Percentiles rank a stretch among this genome's conserved stretches.
phyloP scores from a whole-genome alignment of 2,329 filamentous ascomycete species.

The Penicillium fuscoglaucum region DNA sequence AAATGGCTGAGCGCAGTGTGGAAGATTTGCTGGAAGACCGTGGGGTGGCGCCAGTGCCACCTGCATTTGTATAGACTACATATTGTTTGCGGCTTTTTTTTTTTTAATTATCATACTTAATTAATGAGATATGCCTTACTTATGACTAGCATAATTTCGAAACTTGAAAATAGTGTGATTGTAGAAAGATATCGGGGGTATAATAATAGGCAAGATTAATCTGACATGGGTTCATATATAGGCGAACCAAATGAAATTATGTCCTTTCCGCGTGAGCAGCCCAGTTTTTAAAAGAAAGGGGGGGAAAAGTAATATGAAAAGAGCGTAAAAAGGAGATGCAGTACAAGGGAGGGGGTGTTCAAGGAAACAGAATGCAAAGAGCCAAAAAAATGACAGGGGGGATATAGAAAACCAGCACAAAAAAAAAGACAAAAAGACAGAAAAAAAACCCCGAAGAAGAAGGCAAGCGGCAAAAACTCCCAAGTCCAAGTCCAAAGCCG shows the following conservation, averaged over 20 bases:
- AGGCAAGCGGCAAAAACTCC: constrained; percentile 6
- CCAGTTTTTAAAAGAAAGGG: constrained; percentile 17
- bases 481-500: constrained; percentile 8
- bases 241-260: constrained; percentile 12
- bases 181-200: constrained; percentile 11
- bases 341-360: constrained; percentile 15
- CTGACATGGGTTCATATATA: constrained; percentile 16
- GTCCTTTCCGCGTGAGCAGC: constrained; percentile 28
- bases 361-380: constrained; percentile 16
- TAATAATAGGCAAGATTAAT: constrained; percentile 17
- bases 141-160: constrained; percentile 7
- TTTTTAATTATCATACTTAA: not conserved
- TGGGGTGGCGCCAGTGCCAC: constrained; percentile 42
- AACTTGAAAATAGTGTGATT: not conserved
- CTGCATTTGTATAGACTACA: constrained; percentile 13
- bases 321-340: constrained; percentile 14
- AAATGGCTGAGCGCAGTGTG: constrained; percentile 71
- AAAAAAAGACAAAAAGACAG: constrained; percentile 9
- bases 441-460: constrained; percentile 5
- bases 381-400: constrained; percentile 19
- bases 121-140: constrained; percentile 15
- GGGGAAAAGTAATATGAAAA: constrained; percentile 6
- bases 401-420: constrained; percentile 14
- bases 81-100: not conserved
- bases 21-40: constrained; percentile 73